These are phyloP conservation scores for Mycocentrospora acerina DNA, from an alignment of 2,329 filamentous ascomycete species.

Conservation along the genomic window DNA sequence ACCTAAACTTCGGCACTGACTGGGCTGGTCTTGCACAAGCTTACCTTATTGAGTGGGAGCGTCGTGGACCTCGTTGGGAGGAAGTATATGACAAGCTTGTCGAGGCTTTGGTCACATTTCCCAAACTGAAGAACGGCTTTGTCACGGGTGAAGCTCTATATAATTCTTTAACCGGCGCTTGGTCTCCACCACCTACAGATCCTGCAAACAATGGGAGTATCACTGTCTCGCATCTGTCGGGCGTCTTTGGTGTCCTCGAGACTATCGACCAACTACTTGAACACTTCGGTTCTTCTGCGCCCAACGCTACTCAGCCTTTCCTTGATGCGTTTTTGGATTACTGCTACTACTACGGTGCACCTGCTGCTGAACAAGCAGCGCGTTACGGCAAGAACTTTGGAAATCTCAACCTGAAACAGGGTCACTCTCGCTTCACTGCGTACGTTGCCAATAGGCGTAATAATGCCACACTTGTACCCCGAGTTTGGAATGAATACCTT, in stretches of 20 bases:
- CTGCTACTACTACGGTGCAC: slow-evolving; percentile 59
- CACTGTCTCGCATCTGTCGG: slow-evolving; percentile 57
- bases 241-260: slow-evolving; percentile 61
- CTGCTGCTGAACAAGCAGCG: slow-evolving; percentile 51
- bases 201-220: slow-evolving; percentile 55
- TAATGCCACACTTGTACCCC: slow-evolving; percentile 52
- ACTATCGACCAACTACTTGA: slow-evolving; percentile 59
- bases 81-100: slow-evolving; percentile 55
- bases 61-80: slow-evolving; percentile 56
- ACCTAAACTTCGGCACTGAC: slow-evolving; percentile 60
- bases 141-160: slow-evolving; percentile 59
- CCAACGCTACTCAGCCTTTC: slow-evolving; percentile 52
- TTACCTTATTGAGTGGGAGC: slow-evolving; percentile 64
- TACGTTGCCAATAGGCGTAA: slow-evolving; percentile 50
- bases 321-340: slow-evolving; percentile 61
- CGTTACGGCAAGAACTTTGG: slow-evolving; percentile 55
- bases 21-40: slow-evolving; percentile 59
- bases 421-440: slow-evolving; percentile 60
- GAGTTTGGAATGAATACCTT: slow-evolving; percentile 59
- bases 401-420: slow-evolving; percentile 54
- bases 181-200: slow-evolving; percentile 56
- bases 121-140: slow-evolving; percentile 59
- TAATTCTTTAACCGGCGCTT: slow-evolving; percentile 51
- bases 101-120: slow-evolving; percentile 54
- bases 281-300: slow-evolving; percentile 42